Evolutionary conservation across 2,329 filamentous ascomycete genomes (phyloP).

Genomic region (Diaporthe batatas): DNA sequence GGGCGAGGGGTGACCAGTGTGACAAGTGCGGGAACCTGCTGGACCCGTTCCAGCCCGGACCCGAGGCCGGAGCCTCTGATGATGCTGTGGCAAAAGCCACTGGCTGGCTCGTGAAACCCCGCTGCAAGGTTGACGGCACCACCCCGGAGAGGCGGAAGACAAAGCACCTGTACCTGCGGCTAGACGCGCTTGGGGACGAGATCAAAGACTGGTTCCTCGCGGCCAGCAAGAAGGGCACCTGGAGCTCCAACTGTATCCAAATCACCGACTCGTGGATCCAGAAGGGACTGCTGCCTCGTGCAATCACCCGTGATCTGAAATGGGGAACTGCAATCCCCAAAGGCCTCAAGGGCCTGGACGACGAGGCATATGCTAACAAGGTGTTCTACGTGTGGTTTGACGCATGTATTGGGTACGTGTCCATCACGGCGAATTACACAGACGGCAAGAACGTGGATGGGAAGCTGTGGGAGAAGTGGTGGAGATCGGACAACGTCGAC

Average conservation of each 20-base stretch:
- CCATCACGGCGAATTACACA: conserved; percentile 92
- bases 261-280: conserved; percentile 87
- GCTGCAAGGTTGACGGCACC: conserved; percentile 91
- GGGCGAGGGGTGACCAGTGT: conserved; percentile 73
- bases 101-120: conserved; percentile 71
- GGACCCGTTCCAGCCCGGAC: conserved; percentile 73
- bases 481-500: conserved; percentile 88
- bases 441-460: conserved; percentile 59
- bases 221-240: conserved; percentile 79
- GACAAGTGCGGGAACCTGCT: conserved; percentile 77
- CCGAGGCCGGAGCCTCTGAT: conserved; percentile 50
- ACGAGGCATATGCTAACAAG: conserved; percentile 69
- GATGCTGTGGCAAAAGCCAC: conserved; percentile 59
- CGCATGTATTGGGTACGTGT: conserved; percentile 96
- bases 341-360: conserved; percentile 62
- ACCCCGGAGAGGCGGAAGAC: conserved; percentile 84
- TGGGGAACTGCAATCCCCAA: conserved; percentile 79
- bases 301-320: conserved; percentile 92
- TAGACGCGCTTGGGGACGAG: conserved; percentile 84
- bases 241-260: conserved; percentile 80
- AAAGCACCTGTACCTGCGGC: conserved; percentile 89
- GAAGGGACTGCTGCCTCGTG: conserved; percentile 86
- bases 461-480: conserved; percentile 92
- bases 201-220: conserved; percentile 84
- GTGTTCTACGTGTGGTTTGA: conserved; percentile 82